Percentiles rank a stretch among this genome's conserved stretches.
Evolutionary conservation across 768 basidiomycete genomes (phyloP).

Genomic region (Cytidiella melzeri): DNA sequence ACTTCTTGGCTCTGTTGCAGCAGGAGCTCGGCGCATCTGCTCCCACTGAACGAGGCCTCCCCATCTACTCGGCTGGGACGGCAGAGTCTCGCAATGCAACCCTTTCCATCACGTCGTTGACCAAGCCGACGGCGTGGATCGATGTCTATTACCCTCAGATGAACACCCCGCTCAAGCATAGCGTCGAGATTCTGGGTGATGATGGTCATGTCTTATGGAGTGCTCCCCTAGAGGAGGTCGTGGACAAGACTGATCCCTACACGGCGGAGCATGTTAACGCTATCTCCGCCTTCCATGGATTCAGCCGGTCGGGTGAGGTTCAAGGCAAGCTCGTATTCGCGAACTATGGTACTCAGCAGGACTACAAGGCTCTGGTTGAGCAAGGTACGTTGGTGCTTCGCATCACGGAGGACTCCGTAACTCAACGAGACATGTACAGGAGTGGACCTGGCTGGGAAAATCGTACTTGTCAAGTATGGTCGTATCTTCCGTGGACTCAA

Average conservation of each 20-base stretch:
- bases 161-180: constrained; percentile 69
- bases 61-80: constrained; percentile 70
- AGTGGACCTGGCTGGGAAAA: constrained; percentile 66
- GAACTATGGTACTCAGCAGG: constrained; percentile 72
- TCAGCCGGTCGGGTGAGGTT: constrained; percentile 72
- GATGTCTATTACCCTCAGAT: constrained; percentile 86
- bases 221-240: constrained; percentile 69
- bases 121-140: constrained; percentile 66
- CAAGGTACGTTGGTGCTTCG: constrained; percentile 26
- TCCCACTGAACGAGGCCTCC: constrained; percentile 30
- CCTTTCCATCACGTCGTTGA: constrained; percentile 38
- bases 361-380: constrained; percentile 59
- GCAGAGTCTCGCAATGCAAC: constrained; percentile 62
- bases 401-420: not conserved
- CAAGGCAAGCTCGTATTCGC: constrained; percentile 69
- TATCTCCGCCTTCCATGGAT: constrained; percentile 82
- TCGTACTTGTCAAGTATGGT: constrained; percentile 77
- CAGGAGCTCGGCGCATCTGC: constrained; percentile 48
- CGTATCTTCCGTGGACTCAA: constrained; percentile 80
- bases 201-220: constrained; percentile 53
- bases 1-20: constrained; percentile 64
- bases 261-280: constrained; percentile 60
- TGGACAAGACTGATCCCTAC: constrained; percentile 68
- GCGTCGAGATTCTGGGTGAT: constrained; percentile 57
- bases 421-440: constrained; percentile 33